phyloP scores from a whole-genome alignment of 257 asterid species.

The Lavandula angustifolia region DNA sequence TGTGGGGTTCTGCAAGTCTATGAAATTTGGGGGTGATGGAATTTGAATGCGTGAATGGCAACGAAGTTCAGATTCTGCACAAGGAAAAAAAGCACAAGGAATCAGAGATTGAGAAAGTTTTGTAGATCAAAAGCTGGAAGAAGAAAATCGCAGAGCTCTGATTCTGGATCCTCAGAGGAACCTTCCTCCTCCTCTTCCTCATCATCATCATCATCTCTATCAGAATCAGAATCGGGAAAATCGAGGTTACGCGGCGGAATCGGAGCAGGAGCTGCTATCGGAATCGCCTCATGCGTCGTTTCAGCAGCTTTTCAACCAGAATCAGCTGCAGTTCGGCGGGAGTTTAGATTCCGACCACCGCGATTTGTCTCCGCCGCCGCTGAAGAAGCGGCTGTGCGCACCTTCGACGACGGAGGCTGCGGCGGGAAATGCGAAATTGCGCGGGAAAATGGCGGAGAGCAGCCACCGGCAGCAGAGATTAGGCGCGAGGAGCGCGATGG shows the following conservation, averaged over 20 bases:
- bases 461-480: slow-evolving; percentile 49
- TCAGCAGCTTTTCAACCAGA: slow-evolving; percentile 34
- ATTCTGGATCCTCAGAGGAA: slow-evolving; percentile 93
- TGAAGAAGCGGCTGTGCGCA: slow-evolving; percentile 55
- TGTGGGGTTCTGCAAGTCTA: slow-evolving; percentile 28
- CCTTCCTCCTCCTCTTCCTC: slow-evolving; percentile 40
- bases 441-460: slow-evolving; percentile 58
- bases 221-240: slow-evolving; percentile 37
- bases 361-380: slow-evolving; percentile 31
- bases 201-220: slow-evolving; percentile 36
- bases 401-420: slow-evolving; percentile 43
- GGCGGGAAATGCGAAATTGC: slow-evolving; percentile 71
- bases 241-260: slow-evolving; percentile 10
- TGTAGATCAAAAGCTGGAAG: slow-evolving; percentile 70
- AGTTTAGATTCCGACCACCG: slow-evolving; percentile 33
- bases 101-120: slow-evolving; percentile 8
- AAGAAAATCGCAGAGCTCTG: slow-evolving; percentile 53
- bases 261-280: slow-evolving; percentile 1
- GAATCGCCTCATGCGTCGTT: slow-evolving; percentile 28
- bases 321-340: slow-evolving; percentile 37
- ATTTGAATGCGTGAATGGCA: slow-evolving; percentile 56
- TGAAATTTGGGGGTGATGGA: slow-evolving; percentile 43
- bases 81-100: no score
- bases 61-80: slow-evolving; percentile 29
- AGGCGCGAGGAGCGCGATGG: slow-evolving; percentile 43